Conservation (phyloP, 768 basidiomycete genomes). For the Phlegmacium glaucopus region DNA sequence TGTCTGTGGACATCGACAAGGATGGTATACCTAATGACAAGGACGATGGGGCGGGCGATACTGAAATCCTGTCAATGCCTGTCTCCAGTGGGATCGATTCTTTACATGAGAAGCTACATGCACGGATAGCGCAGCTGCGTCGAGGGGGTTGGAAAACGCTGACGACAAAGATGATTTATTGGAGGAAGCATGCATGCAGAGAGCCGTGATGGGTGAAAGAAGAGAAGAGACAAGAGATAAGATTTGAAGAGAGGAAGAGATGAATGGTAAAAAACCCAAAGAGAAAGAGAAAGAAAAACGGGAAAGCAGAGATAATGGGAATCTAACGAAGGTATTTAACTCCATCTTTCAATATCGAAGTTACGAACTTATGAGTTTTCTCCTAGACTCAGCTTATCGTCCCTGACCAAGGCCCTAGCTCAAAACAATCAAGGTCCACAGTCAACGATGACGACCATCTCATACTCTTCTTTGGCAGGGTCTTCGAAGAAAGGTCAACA, state of each 20-base stretch:
- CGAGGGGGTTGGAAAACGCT: constrained; percentile 40
- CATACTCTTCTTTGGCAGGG: constrained; percentile 62
- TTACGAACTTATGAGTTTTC: neutral
- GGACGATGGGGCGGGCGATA: constrained; percentile 28
- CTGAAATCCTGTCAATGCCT: constrained; percentile 62
- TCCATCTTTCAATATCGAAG: neutral
- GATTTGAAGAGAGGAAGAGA: constrained; percentile 62
- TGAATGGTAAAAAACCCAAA: constrained; percentile 41
- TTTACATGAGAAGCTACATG: constrained; percentile 72
- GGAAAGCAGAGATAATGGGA: constrained; percentile 37
- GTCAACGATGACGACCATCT: constrained; percentile 54
- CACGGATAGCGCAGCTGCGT: constrained; percentile 69
- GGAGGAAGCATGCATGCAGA: constrained; percentile 71
- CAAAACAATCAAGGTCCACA: constrained; percentile 31
- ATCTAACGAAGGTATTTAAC: constrained; percentile 50
- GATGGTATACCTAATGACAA: constrained; percentile 32
- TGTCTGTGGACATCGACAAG: constrained; percentile 38
- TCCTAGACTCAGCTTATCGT: constrained; percentile 71
- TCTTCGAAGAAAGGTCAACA: constrained; percentile 46
- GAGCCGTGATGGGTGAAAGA: constrained; percentile 81
- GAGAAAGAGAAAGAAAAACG: constrained; percentile 33
- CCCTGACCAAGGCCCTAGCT: constrained; percentile 39
- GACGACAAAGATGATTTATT: constrained; percentile 78
- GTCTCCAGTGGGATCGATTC: constrained; percentile 54
- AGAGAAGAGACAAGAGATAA: constrained; percentile 86